Conservation (phyloP, 352 stramenopile species). For the Phytophthora hibernalis region DNA sequence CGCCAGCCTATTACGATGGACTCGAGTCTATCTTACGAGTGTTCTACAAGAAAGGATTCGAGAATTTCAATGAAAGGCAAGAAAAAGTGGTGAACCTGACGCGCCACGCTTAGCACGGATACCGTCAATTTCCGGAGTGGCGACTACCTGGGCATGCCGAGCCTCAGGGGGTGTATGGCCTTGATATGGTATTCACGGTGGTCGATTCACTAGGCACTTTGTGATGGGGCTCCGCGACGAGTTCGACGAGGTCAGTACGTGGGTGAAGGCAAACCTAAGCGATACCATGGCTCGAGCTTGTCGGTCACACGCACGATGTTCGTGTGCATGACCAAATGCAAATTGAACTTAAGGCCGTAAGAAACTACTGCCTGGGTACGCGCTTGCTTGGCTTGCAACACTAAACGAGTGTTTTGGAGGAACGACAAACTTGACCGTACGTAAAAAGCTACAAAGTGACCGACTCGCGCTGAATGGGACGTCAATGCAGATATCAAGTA, state of each 20-base stretch:
- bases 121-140: conserved; percentile 47
- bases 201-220: conserved; percentile 79
- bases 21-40: conserved; percentile 32
- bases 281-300: no score
- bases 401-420: no score
- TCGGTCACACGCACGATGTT: no score
- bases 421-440: no score
- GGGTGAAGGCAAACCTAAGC: conserved; percentile 55
- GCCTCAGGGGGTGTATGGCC: conserved; percentile 41
- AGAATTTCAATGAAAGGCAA: conserved; percentile 49
- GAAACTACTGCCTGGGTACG: no score
- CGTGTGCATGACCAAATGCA: no score
- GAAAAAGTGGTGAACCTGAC: conserved; percentile 58
- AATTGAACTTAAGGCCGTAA: no score
- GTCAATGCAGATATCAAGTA: no score
- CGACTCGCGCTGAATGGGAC: no score
- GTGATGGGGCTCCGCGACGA: conserved; percentile 67
- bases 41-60: conserved; percentile 28
- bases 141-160: conserved; percentile 48
- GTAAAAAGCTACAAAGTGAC: no score
- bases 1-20: conserved; percentile 1
- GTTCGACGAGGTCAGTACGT: conserved; percentile 66
- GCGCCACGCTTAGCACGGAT: conserved; percentile 61
- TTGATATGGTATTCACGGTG: conserved; percentile 71
- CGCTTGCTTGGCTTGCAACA: no score